Percentiles rank a stretch among this genome's conserved stretches.
Evolutionary conservation across 345 rosid species (phyloP).

Genomic region (Raphanus sativus): DNA sequence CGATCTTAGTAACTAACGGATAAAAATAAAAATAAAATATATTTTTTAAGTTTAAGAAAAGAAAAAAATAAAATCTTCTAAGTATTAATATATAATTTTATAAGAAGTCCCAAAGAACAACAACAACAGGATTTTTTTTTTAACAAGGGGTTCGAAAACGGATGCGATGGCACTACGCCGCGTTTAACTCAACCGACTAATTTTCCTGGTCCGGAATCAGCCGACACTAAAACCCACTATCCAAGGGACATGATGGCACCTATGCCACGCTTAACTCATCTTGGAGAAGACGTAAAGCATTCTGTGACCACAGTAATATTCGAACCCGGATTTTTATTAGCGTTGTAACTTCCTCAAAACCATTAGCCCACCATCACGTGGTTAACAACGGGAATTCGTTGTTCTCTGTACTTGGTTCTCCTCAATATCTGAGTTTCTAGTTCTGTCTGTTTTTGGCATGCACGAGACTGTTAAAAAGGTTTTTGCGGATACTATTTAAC

Average conservation of each 20-base stretch:
- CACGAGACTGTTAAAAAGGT: not conserved
- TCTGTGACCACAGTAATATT: too few relatives aligned
- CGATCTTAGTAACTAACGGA: constrained; percentile 24
- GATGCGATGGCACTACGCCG: too few relatives aligned
- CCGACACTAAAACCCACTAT: too few relatives aligned
- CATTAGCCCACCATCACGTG: too few relatives aligned
- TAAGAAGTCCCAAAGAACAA: constrained; percentile 2
- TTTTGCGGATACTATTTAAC: not conserved
- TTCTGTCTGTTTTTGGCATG: constrained; percentile 7
- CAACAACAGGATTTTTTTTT: not conserved
- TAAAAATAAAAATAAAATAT: not conserved
- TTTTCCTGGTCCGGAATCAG: too few relatives aligned
- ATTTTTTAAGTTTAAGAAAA: not conserved
- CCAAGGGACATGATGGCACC: too few relatives aligned
- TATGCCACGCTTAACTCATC: too few relatives aligned
- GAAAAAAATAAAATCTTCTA: not conserved
- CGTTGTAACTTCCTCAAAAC: too few relatives aligned
- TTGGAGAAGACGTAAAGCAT: too few relatives aligned
- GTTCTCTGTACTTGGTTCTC: constrained; percentile 4
- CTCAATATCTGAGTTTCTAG: constrained; percentile 28
- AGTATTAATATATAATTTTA: not conserved
- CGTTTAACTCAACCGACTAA: too few relatives aligned
- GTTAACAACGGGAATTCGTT: constrained; percentile 4
- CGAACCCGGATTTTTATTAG: too few relatives aligned
- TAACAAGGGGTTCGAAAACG: too few relatives aligned